Evolutionary conservation across 306 rosid species (phyloP), one percentile per base, ranked within the genome.

Genomic region (Dryas drummondii): DNA sequence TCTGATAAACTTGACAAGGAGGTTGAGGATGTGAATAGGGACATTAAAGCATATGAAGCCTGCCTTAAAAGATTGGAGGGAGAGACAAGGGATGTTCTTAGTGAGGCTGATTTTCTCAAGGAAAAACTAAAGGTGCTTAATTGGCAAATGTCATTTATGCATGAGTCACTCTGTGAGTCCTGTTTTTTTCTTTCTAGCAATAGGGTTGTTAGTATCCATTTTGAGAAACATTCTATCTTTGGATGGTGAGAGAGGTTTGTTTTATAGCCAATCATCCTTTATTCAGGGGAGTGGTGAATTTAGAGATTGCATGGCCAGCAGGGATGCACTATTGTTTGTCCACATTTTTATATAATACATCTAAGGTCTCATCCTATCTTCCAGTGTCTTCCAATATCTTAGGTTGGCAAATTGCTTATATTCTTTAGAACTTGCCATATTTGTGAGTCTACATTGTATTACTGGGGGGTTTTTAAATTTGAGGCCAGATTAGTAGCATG

Each of bases 1-100:
- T 92, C 94, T 16, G 97, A 92, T 76, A 90, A 96, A 84, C 97
- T 96, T 76, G 96, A 96, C 82, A 92, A 92, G 83, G 97, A 92
- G 86, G 90, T 89, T 74, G 97, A 92, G 85, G 99, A 96, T 78
- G 97, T 90, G 50, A 88, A 87, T 80, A 87, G 89, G 82, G 99
- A 94, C 84, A 92, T 90, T 62, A 91, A 84, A 81, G 92, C 97
- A 46, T 94, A 94, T 16, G 96, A 89, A 76, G 96, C 92, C 65
- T 94, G 99, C 73, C 93, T 94, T 72, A 89, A 84, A 79, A 89
- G 91, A 55, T 72, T 94, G 89, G 99, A 90, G 81, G 97, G 97
- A 57, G 97, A 89, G 78, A 48, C 91, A 47, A 82, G 89, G 76
- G 90, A 90, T 66, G 90, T 92, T 80, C 91, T 94, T 69, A 89